These are phyloP conservation scores for Pichia sp. DNA, from an alignment of 1,139 yeast genomes.

Conservation along the genomic window DNA sequence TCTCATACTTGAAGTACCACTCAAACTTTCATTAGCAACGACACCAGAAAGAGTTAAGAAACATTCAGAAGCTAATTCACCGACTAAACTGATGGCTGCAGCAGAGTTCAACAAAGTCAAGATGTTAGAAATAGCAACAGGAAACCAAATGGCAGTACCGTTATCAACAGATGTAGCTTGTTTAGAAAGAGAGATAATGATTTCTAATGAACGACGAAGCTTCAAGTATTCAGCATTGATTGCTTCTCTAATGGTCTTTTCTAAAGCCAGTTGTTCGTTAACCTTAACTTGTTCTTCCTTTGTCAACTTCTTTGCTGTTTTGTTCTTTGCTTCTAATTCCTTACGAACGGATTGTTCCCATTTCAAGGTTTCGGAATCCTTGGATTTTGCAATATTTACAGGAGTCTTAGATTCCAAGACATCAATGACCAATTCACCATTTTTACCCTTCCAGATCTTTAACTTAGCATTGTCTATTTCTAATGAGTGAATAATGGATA, in stretches of 20 bases:
- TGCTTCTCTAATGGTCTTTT: slow-evolving; percentile 49
- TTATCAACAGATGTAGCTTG: slow-evolving; percentile 58
- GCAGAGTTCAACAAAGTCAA: slow-evolving; percentile 41
- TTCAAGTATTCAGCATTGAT: slow-evolving; percentile 41
- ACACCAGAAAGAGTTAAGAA: slow-evolving; percentile 32
- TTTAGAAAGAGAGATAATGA: slow-evolving; percentile 52
- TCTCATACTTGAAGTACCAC: slow-evolving; percentile 26
- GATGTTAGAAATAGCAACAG: slow-evolving; percentile 51
- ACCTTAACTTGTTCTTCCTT: slow-evolving; percentile 72
- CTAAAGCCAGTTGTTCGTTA: slow-evolving; percentile 60
- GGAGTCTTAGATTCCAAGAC: slow-evolving; percentile 62
- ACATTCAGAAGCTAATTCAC: slow-evolving; percentile 33
- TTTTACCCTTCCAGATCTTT: slow-evolving; percentile 64
- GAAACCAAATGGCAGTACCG: slow-evolving; percentile 73
- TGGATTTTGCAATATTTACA: slow-evolving; percentile 30
- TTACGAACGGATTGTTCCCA: slow-evolving; percentile 89
- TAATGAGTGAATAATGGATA: slow-evolving; percentile 34
- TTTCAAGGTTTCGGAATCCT: slow-evolving; percentile 79
- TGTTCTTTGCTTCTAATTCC: slow-evolving; percentile 56
- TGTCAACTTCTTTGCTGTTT: slow-evolving; percentile 52
- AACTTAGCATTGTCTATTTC: slow-evolving; percentile 44
- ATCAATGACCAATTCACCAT: slow-evolving; percentile 69
- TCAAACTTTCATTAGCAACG: slow-evolving; percentile 21
- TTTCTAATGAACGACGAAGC: slow-evolving; percentile 48
- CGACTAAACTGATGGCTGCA: slow-evolving; percentile 42